Conservation (phyloP, 2,329 filamentous ascomycete genomes). For the Fusarium bulbicola region DNA sequence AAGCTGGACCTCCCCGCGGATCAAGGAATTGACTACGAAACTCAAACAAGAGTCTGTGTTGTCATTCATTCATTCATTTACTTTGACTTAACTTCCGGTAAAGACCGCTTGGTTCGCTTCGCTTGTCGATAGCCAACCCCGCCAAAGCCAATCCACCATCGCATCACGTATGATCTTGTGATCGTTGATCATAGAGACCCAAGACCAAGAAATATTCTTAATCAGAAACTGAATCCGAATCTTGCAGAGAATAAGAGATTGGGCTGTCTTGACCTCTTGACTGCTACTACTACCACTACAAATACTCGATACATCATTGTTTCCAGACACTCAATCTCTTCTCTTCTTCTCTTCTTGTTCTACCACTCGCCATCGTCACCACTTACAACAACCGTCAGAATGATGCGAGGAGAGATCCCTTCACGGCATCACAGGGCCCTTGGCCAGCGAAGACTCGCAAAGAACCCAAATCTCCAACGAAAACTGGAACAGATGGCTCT, state of each 20-base stretch:
- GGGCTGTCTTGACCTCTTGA: not conserved
- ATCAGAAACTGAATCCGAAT: slow-evolving; percentile 1
- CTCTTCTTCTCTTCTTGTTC: not conserved
- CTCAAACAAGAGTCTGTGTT: slow-evolving; percentile 16
- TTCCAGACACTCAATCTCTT: not conserved
- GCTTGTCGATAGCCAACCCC: slow-evolving; percentile 24
- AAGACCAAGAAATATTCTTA: not conserved
- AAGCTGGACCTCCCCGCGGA: not conserved
- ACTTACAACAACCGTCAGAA: slow-evolving; percentile 33
- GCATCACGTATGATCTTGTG: not conserved
- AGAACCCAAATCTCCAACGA: slow-evolving; percentile 61
- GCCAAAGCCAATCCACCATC: slow-evolving; percentile 22
- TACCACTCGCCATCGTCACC: not conserved
- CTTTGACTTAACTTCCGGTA: not conserved
- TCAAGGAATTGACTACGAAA: slow-evolving; percentile 26
- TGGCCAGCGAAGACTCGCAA: slow-evolving; percentile 48
- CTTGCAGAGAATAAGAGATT: not conserved
- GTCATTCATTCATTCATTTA: not conserved
- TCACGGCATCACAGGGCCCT: slow-evolving; percentile 46
- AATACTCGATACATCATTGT: not conserved
- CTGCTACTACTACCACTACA: not conserved
- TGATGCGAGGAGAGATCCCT: slow-evolving; percentile 48
- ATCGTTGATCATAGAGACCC: slow-evolving; percentile 7
- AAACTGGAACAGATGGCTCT: slow-evolving; percentile 75
- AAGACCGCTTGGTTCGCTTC: slow-evolving; percentile 7